Percentiles rank a stretch among this genome's conserved stretches.
These are phyloP conservation scores for Morella rubra DNA, from an alignment of 306 rosid species.

Conservation along the genomic window DNA sequence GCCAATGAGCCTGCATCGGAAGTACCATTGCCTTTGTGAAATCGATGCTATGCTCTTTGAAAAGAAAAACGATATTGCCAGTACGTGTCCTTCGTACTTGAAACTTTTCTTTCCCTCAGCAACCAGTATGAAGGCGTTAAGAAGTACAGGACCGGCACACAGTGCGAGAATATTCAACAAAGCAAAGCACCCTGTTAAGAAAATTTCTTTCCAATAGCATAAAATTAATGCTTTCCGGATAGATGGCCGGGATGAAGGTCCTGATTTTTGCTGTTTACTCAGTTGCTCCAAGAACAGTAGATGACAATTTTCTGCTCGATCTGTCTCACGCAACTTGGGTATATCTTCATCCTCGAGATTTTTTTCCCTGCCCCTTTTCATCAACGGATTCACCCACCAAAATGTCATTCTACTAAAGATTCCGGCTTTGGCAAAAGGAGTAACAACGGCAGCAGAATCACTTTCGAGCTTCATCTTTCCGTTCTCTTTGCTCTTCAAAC, in stretches of 20 bases:
- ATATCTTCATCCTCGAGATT: constrained; percentile 61
- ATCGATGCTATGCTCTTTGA: constrained; percentile 55
- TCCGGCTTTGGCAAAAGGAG: constrained; percentile 66
- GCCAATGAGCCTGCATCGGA: constrained; percentile 54
- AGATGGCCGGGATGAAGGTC: constrained; percentile 36
- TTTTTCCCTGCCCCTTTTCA: constrained; percentile 67
- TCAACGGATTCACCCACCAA: constrained; percentile 80
- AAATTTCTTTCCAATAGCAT: constrained; percentile 63
- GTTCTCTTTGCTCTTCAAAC: neutral
- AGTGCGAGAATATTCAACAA: constrained; percentile 53
- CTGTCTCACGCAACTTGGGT: constrained; percentile 47
- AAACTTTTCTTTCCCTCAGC: constrained; percentile 67
- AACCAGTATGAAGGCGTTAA: constrained; percentile 67
- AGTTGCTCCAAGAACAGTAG: constrained; percentile 36
- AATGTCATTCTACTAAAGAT: constrained; percentile 44
- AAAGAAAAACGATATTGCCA: constrained; percentile 53
- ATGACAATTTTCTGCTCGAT: constrained; percentile 59
- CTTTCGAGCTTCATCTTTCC: neutral
- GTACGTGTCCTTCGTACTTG: constrained; percentile 58
- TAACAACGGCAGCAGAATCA: constrained; percentile 26
- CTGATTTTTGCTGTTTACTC: constrained; percentile 32
- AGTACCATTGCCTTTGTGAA: constrained; percentile 81
- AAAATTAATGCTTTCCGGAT: constrained; percentile 42
- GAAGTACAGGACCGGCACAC: constrained; percentile 68
- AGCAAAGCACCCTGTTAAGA: constrained; percentile 64